Evolutionary conservation across 1,284 basidiomycete genomes (phyloP), one percentile per base, ranked within the genome.

Genomic region (Ustilago loliicola): DNA sequence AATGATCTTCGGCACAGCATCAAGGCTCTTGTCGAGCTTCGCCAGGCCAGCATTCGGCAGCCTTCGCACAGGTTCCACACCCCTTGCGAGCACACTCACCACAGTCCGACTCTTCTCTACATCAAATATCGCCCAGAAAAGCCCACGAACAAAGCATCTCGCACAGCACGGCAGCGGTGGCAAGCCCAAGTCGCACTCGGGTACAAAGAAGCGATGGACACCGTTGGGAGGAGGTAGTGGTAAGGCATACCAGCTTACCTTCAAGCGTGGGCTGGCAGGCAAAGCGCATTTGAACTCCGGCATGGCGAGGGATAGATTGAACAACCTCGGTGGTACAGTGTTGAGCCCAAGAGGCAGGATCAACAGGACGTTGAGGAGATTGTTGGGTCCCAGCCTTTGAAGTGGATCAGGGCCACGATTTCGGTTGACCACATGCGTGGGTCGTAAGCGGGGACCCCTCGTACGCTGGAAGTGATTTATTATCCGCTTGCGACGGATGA

Each of bases 211-310:
- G 68, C 70, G 81, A 52, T 81, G 80, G 70, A 56, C 74, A 5
- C 80, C 81, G 6, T 55, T 66, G 10, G 81, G 81, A 19, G 61
- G 73, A 10, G 74, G 71, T 17, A 76, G 77, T 23, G 79, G 79
- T 11, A 77, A 73, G 42, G 71, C 73, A 25, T 71, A 72, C 47
- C 72, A 77, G 61, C 60, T 72, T 36, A 70, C 63, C 9, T 81
- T 83, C 66, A 83, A 79, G 66, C 71, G 80, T 29, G 68, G 67
- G 9, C 11, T 66, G 27, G 62, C 81, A 27, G 80, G 80, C 21
- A 83, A 81, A 61, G 65, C 66, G n/a, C 81, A 83, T 30, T 61
- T 83, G 38, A 83, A 83, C 71, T 81, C 80, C 25, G 61, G 57
- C 52, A 83, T 83, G 81, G 66, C 81, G n/a, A 72, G 78, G 27